Base-by-base conservation (phyloP, 768 basidiomycete species). In the Tulasnella sp. region DNA sequence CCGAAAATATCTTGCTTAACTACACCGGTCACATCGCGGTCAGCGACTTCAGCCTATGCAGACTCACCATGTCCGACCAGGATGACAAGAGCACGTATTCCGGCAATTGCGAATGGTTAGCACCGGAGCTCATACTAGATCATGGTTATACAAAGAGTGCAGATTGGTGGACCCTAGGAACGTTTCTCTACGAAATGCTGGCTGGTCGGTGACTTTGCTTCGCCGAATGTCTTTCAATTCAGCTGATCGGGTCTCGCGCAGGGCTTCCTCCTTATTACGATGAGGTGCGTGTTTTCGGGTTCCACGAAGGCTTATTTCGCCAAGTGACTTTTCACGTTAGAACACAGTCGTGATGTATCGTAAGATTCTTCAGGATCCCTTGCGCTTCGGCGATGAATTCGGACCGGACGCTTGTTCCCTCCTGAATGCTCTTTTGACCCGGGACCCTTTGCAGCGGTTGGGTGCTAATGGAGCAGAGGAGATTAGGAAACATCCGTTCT, bases 71-170 rank as follows among this genome's bases (percentile, higher is more conserved):
- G 97, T 95, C 97, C 83, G 95, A 95, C 81, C 92, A 92, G 39
- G 97, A 98, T 83, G 97, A 94, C 79, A 99, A 97, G 9, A 98
- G 98, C 83, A 99, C 97, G 3, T 99, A 99, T 87, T 99, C 97
- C 84, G 97, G 97, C 24, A 99, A 97, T 2, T 97, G 97, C 0
- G 97, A 98, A 84, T 98, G 98, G 82, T 89, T 97, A 44, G 94
- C 95, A 8, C 95, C 95, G 0, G 94, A 95, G 83, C 93, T 95
- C 81, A 85, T 88, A 12, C 85, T 86, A 0, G 87, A 87, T 0
- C 87, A 87, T 58, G 86, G 87, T 0, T 88, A 88, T 82, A 86
- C 87, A 72, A 94, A 94, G 85, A 91, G 92, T n/a, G 97, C 98
- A 80, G 97, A 98, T 84, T 98, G 97, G 96, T 98, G 97, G 97